A percentile compares a stretch with the other conserved stretches of the same genome.
phyloP scores from a whole-genome alignment of 495 filamentous ascomycete species.

The Friedmanniomyces simplex region DNA sequence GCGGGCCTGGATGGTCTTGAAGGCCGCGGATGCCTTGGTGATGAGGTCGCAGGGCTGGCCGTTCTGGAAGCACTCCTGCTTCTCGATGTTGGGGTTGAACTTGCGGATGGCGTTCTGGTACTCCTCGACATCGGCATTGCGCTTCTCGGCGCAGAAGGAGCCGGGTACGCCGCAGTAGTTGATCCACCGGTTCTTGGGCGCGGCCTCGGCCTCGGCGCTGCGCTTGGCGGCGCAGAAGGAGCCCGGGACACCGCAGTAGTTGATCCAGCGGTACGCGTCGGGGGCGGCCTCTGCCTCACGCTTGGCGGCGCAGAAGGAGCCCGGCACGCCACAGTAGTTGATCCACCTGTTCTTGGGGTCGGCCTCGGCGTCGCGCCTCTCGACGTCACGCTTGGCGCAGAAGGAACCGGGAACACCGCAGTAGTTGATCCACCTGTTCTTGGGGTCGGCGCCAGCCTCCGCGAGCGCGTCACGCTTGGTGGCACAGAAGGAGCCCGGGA shows the following conservation, averaged over 20 bases:
- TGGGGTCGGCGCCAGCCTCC: neutral
- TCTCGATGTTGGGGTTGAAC: constrained; percentile 6
- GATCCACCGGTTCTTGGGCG: neutral
- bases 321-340: constrained; percentile 2
- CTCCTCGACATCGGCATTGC: neutral
- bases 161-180: constrained; percentile 3
- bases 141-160: neutral
- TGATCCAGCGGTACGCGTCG: neutral
- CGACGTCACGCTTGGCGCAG: constrained; percentile 7
- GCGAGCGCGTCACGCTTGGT: neutral
- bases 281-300: neutral
- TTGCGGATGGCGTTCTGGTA: constrained; percentile 1
- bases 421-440: neutral
- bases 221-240: constrained; percentile 4
- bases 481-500: neutral
- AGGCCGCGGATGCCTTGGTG: constrained; percentile 1
- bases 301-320: neutral
- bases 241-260: neutral
- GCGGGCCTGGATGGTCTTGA: neutral
- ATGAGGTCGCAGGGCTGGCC: constrained; percentile 10
- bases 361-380: neutral
- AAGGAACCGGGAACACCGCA: constrained; percentile 1
- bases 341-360: neutral
- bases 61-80: constrained; percentile 10
- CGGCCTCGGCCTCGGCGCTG: neutral